Percentiles rank a stretch among this genome's conserved stretches.
Evolutionary conservation across 2,329 filamentous ascomycete genomes (phyloP).

Genomic region (Aureobasidium uvarum): DNA sequence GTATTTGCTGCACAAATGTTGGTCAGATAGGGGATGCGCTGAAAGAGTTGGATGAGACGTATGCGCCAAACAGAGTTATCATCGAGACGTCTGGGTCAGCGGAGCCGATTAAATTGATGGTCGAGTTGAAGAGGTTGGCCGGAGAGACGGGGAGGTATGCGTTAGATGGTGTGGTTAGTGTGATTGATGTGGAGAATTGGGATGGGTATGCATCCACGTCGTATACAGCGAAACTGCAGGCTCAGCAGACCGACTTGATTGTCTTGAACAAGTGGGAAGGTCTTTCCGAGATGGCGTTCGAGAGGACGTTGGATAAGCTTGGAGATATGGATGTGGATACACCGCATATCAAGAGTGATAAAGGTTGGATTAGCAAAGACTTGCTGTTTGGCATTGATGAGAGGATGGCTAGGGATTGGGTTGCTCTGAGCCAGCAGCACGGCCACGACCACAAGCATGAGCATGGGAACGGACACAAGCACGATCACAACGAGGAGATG

Average conservation of each 20-base stretch:
- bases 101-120: conserved; percentile 77
- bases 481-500: conserved; percentile 75
- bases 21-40: conserved; percentile 84
- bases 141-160: conserved; percentile 68
- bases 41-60: conserved; percentile 62
- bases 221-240: conserved; percentile 85
- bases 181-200: conserved; percentile 96
- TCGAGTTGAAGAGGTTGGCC: conserved; percentile 80
- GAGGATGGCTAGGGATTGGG: conserved; percentile 61
- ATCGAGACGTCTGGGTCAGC: conserved; percentile 90
- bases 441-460: conserved; percentile 45
- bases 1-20: conserved; percentile 98
- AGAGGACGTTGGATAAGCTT: conserved; percentile 73
- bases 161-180: conserved; percentile 83
- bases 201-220: conserved; percentile 86
- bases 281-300: conserved; percentile 69
- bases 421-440: conserved; percentile 42
- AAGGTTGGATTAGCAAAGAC: conserved; percentile 73
- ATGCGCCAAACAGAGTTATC: conserved; percentile 76
- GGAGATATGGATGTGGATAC: conserved; percentile 78
- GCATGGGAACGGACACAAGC: conserved; percentile 38
- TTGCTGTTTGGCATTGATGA: conserved; percentile 86
- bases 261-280: conserved; percentile 92
- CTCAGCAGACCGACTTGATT: conserved; percentile 83
- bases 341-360: conserved; percentile 76